These are phyloP conservation scores for Acrodontium crateriforme DNA, from an alignment of 2,329 filamentous ascomycete genomes.

Conservation along the genomic window DNA sequence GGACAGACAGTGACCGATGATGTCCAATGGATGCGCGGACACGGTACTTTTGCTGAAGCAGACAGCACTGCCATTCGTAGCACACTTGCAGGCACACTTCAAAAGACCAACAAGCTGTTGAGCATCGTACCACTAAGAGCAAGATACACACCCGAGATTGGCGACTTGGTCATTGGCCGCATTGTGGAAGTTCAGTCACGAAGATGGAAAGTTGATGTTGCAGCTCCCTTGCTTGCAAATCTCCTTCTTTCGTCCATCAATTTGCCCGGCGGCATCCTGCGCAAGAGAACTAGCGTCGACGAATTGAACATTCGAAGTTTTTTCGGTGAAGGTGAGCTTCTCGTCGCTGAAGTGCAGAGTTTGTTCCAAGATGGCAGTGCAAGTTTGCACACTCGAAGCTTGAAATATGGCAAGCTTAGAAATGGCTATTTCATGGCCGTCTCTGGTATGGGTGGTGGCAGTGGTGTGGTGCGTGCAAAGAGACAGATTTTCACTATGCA, in stretches of 20 bases:
- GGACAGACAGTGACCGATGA: slow-evolving; percentile 80
- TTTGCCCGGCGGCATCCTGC: slow-evolving; percentile 79
- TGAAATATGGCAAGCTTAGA: slow-evolving; percentile 89
- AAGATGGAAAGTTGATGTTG: slow-evolving; percentile 91
- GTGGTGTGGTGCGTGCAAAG: slow-evolving; percentile 69
- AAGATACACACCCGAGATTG: slow-evolving; percentile 89
- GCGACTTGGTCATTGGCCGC: slow-evolving; percentile 84
- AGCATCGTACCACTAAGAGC: slow-evolving; percentile 82
- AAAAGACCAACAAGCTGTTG: slow-evolving; percentile 92
- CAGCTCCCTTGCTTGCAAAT: slow-evolving; percentile 70
- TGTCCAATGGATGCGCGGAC: slow-evolving; percentile 95
- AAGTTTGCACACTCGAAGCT: slow-evolving; percentile 71
- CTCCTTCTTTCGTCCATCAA: slow-evolving; percentile 86
- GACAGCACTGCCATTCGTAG: slow-evolving; percentile 60
- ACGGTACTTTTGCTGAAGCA: slow-evolving; percentile 67
- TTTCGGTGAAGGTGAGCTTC: slow-evolving; percentile 84
- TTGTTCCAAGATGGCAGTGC: slow-evolving; percentile 77
- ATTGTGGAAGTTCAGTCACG: slow-evolving; percentile 90
- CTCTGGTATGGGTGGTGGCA: slow-evolving; percentile 60
- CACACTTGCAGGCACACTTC: slow-evolving; percentile 78
- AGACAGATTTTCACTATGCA: slow-evolving; percentile 80
- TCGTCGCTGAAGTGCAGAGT: slow-evolving; percentile 89
- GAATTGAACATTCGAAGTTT: slow-evolving; percentile 96
- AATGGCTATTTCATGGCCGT: slow-evolving; percentile 86
- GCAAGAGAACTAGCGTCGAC: slow-evolving; percentile 85